Conservation (phyloP, 257 asterid genomes). For the Knoxia roxburghii region DNA sequence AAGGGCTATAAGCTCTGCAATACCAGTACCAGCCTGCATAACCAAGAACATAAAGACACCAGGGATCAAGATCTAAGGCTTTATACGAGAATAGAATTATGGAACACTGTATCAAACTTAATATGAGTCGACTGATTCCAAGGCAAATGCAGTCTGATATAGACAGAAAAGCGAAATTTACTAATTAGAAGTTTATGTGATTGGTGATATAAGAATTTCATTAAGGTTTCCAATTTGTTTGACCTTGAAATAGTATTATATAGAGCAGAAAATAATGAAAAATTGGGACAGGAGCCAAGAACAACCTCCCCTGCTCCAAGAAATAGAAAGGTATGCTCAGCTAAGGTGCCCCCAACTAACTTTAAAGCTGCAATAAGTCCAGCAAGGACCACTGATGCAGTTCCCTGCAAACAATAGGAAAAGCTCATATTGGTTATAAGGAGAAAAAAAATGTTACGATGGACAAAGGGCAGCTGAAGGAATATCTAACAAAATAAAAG, state of each 20-base stretch:
- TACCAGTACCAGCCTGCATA: slow-evolving; percentile 93
- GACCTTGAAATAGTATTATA: neutral
- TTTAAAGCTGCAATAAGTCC: slow-evolving; percentile 79
- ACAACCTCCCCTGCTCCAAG: slow-evolving; percentile 98
- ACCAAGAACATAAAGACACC: slow-evolving; percentile 16
- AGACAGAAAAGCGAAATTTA: neutral
- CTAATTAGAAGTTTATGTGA: neutral
- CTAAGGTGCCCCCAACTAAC: slow-evolving; percentile 76
- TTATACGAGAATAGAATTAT: neutral
- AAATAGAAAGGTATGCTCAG: slow-evolving; percentile 82
- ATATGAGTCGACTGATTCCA: neutral
- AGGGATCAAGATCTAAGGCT: neutral
- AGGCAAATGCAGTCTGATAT: neutral
- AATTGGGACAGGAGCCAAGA: slow-evolving; percentile 10
- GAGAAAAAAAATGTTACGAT: neutral
- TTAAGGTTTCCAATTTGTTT: neutral
- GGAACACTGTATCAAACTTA: neutral
- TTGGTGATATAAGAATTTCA: neutral
- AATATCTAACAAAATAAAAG: neutral
- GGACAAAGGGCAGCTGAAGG: neutral
- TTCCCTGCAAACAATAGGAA: slow-evolving; percentile 49
- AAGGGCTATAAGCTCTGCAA: slow-evolving; percentile 91
- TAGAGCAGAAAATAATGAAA: neutral
- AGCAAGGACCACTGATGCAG: slow-evolving; percentile 94
- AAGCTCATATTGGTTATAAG: neutral